phyloP scores from a whole-genome alignment of 2,329 filamentous ascomycete species.

The Verruconis gallopava region DNA sequence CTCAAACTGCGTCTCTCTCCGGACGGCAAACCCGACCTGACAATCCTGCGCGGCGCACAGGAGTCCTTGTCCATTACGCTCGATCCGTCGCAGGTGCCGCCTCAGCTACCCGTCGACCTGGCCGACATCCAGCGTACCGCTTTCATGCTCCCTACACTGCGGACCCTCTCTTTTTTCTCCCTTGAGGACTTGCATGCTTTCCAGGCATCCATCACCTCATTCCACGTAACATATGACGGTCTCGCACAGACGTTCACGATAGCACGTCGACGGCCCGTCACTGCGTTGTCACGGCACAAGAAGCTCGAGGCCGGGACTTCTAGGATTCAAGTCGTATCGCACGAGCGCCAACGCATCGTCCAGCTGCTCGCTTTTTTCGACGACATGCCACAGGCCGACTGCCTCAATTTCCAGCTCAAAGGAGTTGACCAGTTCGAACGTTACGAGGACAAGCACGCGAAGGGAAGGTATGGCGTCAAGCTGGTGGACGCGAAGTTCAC shows the following conservation, averaged over 20 bases:
- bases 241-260: slow-evolving; percentile 66
- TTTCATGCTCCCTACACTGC: slow-evolving; percentile 50
- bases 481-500: slow-evolving; percentile 87
- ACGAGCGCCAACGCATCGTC: slow-evolving; percentile 39
- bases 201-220: slow-evolving; percentile 67
- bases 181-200: slow-evolving; percentile 58
- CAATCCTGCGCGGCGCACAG: slow-evolving; percentile 51
- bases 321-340: slow-evolving; percentile 66
- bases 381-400: slow-evolving; percentile 73
- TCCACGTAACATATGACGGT: slow-evolving; percentile 43
- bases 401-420: slow-evolving; percentile 80
- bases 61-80: slow-evolving; percentile 65
- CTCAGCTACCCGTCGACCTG: slow-evolving; percentile 44
- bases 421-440: slow-evolving; percentile 71
- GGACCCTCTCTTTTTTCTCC: slow-evolving; percentile 44
- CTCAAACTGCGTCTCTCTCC: slow-evolving; percentile 33
- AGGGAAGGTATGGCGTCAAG: slow-evolving; percentile 53
- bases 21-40: slow-evolving; percentile 23
- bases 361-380: slow-evolving; percentile 81
- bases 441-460: slow-evolving; percentile 26
- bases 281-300: slow-evolving; percentile 54
- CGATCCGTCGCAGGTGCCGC: slow-evolving; percentile 26
- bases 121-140: slow-evolving; percentile 46
- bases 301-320: slow-evolving; percentile 82
- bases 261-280: slow-evolving; percentile 72